Base-by-base conservation (phyloP, 345 rosid genomes). In the Triadica sebifera region DNA sequence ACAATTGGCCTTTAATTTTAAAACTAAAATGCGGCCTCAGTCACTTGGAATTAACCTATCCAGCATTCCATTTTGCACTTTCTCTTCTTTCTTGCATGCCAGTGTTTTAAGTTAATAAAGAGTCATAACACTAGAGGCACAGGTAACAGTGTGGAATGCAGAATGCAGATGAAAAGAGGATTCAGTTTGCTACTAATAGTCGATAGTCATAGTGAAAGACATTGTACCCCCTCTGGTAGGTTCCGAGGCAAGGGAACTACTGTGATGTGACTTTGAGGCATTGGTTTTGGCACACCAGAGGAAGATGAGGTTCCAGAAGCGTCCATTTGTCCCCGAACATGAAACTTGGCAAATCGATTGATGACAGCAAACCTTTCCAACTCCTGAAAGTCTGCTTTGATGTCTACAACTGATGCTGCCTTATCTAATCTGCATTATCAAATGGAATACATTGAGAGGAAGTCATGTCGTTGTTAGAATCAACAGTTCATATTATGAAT, bases 341-440 rank as follows among this genome's bases (percentile, higher is more conserved):
- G 90, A 75, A 93, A 93, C 81, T 81, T 94, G n/a, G 98, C 98
- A 83, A 94, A 93, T 38, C 96, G 98, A 82, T 91, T 93, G 55
- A 94, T 89, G 49, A 93, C 89, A 62, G 90, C 84, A 73, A 89
- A 84, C 79, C 79, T 93, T 86, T 90, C 98, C 58, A 91, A 77
- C 67, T 94, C 97, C 74, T 88, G 86, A 64, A 88, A 87, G 75
- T 94, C 98, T 53, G 91, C 81, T 83, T 87, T 84, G 81, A 94
- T 49, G 82, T 89, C 97, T 61, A 85, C 25, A 38, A 89, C 71
- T 43, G 94, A 87, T 67, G 78, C 75, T 80, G 87, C 82, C 76
- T 84, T 89, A 62, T 93, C 91, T 85, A 91, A 77, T 79, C 98
- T 94, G 94, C 85, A 85, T 34, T 67, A 70, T 52, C 43, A 49